Conservation (phyloP, 805 yeast genomes). For the Ascoidea asiatica region DNA sequence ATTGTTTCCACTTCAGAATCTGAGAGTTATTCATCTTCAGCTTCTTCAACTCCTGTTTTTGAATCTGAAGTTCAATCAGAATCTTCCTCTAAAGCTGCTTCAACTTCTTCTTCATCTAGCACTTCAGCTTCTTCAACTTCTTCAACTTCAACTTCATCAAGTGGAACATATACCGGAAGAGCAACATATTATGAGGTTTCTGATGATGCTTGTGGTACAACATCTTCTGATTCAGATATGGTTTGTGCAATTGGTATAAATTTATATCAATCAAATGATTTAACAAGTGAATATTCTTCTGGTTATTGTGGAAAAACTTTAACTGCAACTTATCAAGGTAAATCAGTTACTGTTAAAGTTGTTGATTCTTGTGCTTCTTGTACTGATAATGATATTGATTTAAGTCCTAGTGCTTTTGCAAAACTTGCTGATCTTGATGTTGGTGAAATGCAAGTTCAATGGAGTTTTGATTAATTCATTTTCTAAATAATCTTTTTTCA, state of each 20-base stretch:
- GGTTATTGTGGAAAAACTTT: conserved; percentile 37
- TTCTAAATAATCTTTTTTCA: background rate
- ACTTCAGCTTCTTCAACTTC: conserved; percentile 11
- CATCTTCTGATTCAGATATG: conserved; percentile 29
- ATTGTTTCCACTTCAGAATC: no score
- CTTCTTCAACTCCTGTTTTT: background rate
- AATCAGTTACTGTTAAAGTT: conserved; percentile 36
- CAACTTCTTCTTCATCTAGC: conserved; percentile 1
- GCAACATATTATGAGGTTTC: conserved; percentile 30
- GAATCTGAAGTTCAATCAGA: background rate
- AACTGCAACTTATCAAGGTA: conserved; percentile 30
- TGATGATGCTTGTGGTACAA: conserved; percentile 42
- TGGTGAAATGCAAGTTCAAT: conserved; percentile 41
- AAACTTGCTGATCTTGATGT: conserved; percentile 31
- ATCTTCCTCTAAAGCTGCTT: background rate
- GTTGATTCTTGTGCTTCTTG: conserved; percentile 43
- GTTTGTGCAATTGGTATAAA: conserved; percentile 39
- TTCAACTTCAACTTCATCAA: conserved; percentile 9
- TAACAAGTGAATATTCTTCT: conserved; percentile 15
- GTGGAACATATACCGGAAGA: conserved; percentile 18
- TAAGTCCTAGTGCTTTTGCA: conserved; percentile 39
- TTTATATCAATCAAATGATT: conserved; percentile 19
- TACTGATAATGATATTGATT: conserved; percentile 30
- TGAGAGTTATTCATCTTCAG: background rate
- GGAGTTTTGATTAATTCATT: conserved; percentile 20